A percentile compares a stretch with the other conserved stretches of the same genome.
Evolutionary conservation across 352 stramenopile species (phyloP).

Genomic region (Pythium vanterpoolii): DNA sequence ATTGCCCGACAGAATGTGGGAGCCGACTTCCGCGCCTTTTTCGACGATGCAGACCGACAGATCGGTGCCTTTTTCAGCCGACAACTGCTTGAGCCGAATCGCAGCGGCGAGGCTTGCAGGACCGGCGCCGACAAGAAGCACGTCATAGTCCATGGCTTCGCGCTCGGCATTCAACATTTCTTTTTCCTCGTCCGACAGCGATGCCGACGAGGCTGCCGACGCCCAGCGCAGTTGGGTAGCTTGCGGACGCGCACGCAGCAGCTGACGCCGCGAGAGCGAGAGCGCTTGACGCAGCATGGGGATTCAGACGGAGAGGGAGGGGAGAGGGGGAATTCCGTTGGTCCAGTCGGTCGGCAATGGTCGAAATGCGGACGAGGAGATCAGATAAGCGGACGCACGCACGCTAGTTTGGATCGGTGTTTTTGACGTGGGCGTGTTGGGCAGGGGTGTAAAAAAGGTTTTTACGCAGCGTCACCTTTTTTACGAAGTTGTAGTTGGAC

Average conservation of each 20-base stretch:
- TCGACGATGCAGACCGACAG: conserved; percentile 95
- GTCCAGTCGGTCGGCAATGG: too few species aligned
- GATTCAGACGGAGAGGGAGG: neutral
- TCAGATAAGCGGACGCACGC: conserved; percentile 2
- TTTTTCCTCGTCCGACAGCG: conserved; percentile 57
- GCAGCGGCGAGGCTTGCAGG: conserved; percentile 93
- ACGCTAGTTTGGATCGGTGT: conserved; percentile 10
- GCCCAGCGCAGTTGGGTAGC: conserved; percentile 19
- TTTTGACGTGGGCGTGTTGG: conserved; percentile 15
- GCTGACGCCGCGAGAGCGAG: conserved; percentile 20
- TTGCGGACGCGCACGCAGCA: conserved; percentile 3
- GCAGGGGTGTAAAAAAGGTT: conserved; percentile 7
- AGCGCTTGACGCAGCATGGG: conserved; percentile 21
- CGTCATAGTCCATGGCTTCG: conserved; percentile 98
- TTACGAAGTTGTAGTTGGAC: conserved; percentile 22
- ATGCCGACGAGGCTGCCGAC: conserved; percentile 24
- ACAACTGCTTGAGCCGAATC: conserved; percentile 98
- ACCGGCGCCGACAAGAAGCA: conserved; percentile 92
- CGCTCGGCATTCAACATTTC: conserved; percentile 72
- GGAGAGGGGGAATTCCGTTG: conserved; percentile 4
- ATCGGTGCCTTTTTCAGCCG: conserved; percentile 90
- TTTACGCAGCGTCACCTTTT: conserved; percentile 6
- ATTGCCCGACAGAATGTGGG: conserved; percentile 98
- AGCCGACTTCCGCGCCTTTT: conserved; percentile 95
- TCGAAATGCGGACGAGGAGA: too few species aligned